Base-by-base conservation (phyloP, 192 early-diverging fungal genomes). In the Dissophora globulifera region DNA sequence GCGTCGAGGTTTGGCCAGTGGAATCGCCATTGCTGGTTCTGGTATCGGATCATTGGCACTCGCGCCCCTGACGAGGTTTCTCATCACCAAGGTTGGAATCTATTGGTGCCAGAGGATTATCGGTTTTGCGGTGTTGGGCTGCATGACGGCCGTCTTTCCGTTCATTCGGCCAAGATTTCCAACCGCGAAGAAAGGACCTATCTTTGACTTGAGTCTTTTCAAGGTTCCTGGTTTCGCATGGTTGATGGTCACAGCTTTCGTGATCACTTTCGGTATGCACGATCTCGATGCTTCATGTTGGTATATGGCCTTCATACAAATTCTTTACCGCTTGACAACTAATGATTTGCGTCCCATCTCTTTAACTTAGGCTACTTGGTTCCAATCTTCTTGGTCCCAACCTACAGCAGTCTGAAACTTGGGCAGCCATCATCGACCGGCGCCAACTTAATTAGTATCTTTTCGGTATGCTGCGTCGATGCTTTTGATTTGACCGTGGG, bases 31-130 rank as follows among this genome's bases (percentile, higher is more conserved):
- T 0, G 79, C 87, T n/a, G 90, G 90, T 2, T 87, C 89, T 1
- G 90, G 90, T 25, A 78, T 92, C 45, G 90, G 90, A 33, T 89
- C 88, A 23, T 60, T 92, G 16, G 72, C 84, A 4, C 47, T 92
- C 40, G 82, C 88, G 5, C 90, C 90, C 0, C 43, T 81, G 67
- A 78, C 69, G 10, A 61, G 75, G 45, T 31, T 42, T 20, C 43
- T 85, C 46, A 69, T 85, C 31, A 26, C 38, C 3, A 23, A 68
- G 26, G 43, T 79, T 13, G 84, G 84, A 0, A 67, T 78, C 38
- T 71, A 62, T 26, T 78, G 78, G 66, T 59, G 64, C 8, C 58
- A 78, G 15, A 55, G 84, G 7, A 78, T 81, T 22, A 66, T 64
- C 3, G 82, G 82, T 2, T 67, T 75, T 27, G 50, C 76, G 4